Percentiles rank a stretch among this genome's conserved stretches.
These are phyloP conservation scores for Ceratobasidium sp. DNA, from an alignment of 1,284 basidiomycete species.

Conservation along the genomic window DNA sequence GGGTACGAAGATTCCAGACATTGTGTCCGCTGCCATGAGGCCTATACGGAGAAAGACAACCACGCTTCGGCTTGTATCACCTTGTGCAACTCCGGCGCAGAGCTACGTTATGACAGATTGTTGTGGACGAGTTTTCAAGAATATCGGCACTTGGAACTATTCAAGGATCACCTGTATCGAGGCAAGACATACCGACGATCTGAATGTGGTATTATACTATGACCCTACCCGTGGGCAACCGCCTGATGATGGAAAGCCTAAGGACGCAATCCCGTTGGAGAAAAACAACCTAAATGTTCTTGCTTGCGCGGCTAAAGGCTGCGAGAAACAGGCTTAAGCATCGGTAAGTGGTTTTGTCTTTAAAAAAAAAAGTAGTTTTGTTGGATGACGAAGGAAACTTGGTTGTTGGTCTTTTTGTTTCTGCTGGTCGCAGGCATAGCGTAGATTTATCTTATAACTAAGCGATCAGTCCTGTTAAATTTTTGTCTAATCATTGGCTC, in stretches of 20 bases:
- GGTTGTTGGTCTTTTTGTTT: too few relatives aligned
- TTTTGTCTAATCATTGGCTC: too few relatives aligned
- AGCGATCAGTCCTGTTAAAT: background rate
- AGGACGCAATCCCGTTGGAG: background rate
- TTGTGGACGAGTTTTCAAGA: constrained; percentile 1
- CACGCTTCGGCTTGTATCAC: background rate
- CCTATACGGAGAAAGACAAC: constrained; percentile 3
- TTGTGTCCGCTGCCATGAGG: background rate
- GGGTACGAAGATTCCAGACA: background rate
- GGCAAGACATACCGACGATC: background rate
- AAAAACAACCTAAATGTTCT: background rate
- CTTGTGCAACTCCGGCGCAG: too few relatives aligned
- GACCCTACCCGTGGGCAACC: background rate
- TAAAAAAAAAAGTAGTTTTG: too few relatives aligned
- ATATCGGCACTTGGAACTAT: background rate
- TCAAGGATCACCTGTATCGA: background rate
- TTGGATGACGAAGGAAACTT: too few relatives aligned
- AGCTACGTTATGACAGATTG: background rate
- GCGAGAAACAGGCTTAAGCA: background rate
- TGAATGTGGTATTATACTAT: background rate
- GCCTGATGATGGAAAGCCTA: background rate
- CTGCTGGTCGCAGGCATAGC: background rate
- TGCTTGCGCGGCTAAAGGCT: background rate
- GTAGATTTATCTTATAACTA: background rate
- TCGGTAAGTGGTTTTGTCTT: background rate